Conservation (phyloP, 148 eudicot genomes). For the Drosera capensis region DNA sequence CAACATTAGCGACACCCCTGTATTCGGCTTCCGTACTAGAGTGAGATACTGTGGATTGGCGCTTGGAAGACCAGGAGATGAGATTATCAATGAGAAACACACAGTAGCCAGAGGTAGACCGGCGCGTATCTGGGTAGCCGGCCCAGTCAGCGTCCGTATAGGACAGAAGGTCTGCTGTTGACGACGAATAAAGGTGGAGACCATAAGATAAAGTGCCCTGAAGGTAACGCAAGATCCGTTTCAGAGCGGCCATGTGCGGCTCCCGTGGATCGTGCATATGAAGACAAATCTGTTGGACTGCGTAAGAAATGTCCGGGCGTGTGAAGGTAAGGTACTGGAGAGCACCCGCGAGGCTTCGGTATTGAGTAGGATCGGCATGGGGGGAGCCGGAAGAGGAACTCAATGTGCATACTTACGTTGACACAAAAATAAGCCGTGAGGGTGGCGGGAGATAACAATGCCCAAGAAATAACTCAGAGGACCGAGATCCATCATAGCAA, state of each 20-base stretch:
- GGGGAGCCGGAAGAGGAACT: background rate
- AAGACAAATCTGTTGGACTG: constrained; percentile 6
- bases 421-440: background rate
- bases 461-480: constrained; percentile 5
- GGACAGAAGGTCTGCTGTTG: background rate
- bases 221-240: constrained; percentile 1
- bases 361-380: constrained; percentile 1
- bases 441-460: background rate
- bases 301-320: constrained; percentile 4
- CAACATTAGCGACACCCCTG: constrained; percentile 11
- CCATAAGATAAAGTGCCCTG: constrained; percentile 1
- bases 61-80: constrained; percentile 4
- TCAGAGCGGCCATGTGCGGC: constrained; percentile 1
- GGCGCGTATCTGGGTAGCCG: constrained; percentile 1
- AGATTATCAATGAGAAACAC: constrained; percentile 1
- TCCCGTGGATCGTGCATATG: constrained; percentile 3
- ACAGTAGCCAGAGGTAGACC: constrained; percentile 5
- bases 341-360: constrained; percentile 4
- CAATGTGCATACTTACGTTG: constrained; percentile 5
- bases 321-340: constrained; percentile 7
- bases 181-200: background rate
- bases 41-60: constrained; percentile 4
- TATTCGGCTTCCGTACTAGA: constrained; percentile 9
- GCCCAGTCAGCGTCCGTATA: constrained; percentile 3
- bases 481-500: constrained; percentile 2